Base-by-base conservation (phyloP, 164 flowering plant species). In the Platanus orientalis region DNA sequence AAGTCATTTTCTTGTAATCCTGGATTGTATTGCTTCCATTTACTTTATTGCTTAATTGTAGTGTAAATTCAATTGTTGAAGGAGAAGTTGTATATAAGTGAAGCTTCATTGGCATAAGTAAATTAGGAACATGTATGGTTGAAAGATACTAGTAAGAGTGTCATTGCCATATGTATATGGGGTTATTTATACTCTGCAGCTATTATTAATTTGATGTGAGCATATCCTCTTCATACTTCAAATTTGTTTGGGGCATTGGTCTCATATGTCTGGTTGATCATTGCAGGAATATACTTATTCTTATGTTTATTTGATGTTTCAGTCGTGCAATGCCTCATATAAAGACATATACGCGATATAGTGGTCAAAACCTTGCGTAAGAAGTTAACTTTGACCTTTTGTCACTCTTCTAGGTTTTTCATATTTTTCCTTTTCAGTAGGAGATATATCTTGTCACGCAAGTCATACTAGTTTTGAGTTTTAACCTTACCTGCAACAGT, bases 251-350 rank as follows among this genome's bases (percentile, higher is more conserved):
- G 32, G 47, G 59, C 10, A 47, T 36, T 36, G 42, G 7, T n/a
- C 42, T 47, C 13, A 20, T 19, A 26, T 23, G 47, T 61, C 25
- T 60, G 17, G 26, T 61, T 36, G 49, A 48, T 45, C 21, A 27
- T 32, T 27, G 45, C 51, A 16, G 4, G 49, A 45, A 12, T 17
- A 16, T 23, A 52, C 53, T 28, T 34, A 58, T 17, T 51, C 42
- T 54, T 42, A 49, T 57, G 30, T 61, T 57, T 62, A 20, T 62
- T 44, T 34, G 36, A 21, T 76, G 56, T 74, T 77, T 30, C 95
- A 95, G 99, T 65, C 89, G 82, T 62, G 98, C 99, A 70, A 95
- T 95, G 99, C 98, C 99, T 48, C 99, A 92, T 71, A 95, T 95
- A 79, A 95, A 95, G 85, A 84, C 99, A n/a, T 95, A 67, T 66